Percentiles rank a stretch among this genome's conserved stretches.
These are phyloP conservation scores for Globisporangium polare DNA, from an alignment of 352 stramenopile species.

Conservation along the genomic window DNA sequence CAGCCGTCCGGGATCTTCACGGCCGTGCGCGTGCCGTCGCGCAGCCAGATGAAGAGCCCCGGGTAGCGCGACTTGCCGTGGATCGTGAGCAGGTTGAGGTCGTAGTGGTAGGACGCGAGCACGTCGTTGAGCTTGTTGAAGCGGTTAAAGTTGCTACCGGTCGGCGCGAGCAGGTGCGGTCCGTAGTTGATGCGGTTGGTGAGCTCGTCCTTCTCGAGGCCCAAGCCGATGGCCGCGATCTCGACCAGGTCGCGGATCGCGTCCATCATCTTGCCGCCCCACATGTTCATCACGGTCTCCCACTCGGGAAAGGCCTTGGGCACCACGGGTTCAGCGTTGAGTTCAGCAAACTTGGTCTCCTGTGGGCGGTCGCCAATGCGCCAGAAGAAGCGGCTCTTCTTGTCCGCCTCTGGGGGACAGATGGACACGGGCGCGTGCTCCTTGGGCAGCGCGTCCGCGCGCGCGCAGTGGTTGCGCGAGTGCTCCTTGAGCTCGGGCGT, in stretches of 20 bases:
- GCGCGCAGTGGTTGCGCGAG: slow-evolving; percentile 80
- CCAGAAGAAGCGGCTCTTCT: slow-evolving; percentile 95
- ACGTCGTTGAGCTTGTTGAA: slow-evolving; percentile 84
- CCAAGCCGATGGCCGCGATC: slow-evolving; percentile 86
- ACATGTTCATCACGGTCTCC: slow-evolving; percentile 88
- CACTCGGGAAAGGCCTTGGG: slow-evolving; percentile 86
- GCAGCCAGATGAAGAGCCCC: slow-evolving; percentile 89
- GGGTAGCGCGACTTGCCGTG: slow-evolving; percentile 92
- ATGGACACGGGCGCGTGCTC: slow-evolving; percentile 73
- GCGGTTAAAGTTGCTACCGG: slow-evolving; percentile 83
- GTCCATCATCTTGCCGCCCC: slow-evolving; percentile 87
- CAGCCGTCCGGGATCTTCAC: slow-evolving; percentile 90
- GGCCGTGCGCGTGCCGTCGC: slow-evolving; percentile 76
- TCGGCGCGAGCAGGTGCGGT: slow-evolving; percentile 89
- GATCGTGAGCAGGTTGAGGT: slow-evolving; percentile 93
- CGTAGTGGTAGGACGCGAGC: slow-evolving; percentile 91
- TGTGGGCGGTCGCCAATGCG: slow-evolving; percentile 79
- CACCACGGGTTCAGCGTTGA: slow-evolving; percentile 88
- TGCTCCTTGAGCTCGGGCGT: slow-evolving; percentile 85
- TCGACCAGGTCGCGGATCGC: slow-evolving; percentile 80
- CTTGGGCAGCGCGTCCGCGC: slow-evolving; percentile 44
- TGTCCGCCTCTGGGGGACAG: slow-evolving; percentile 87
- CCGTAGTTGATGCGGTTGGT: slow-evolving; percentile 76
- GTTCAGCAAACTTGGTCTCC: slow-evolving; percentile 73
- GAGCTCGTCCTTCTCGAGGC: slow-evolving; percentile 76